Evolutionary conservation across 2,329 filamentous ascomycete species (phyloP).

Genomic region (Colletotrichum noveboracense): DNA sequence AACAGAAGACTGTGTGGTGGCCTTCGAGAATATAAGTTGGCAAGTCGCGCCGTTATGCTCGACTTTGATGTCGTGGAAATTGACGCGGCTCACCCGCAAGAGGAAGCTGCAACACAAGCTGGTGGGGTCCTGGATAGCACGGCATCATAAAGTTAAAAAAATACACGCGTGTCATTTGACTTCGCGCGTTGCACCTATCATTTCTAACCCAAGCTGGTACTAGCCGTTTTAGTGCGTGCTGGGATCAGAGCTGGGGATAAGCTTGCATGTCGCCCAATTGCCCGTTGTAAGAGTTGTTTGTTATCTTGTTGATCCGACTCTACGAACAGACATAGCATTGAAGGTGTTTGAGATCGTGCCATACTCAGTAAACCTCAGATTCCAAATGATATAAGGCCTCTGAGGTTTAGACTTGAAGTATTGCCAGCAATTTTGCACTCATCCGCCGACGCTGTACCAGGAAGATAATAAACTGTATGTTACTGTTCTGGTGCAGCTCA

Average conservation of each 20-base stretch:
- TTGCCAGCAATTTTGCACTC: not conserved
- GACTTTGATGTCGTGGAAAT: not conserved
- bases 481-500: not conserved
- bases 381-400: not conserved
- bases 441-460: not conserved
- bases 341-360: not conserved
- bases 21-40: not conserved
- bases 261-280: not conserved
- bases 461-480: not conserved
- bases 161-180: not conserved
- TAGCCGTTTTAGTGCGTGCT: not conserved
- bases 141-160: not conserved
- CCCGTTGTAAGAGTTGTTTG: not conserved
- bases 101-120: not conserved
- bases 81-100: not conserved
- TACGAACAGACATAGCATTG: not conserved
- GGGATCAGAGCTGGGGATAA: not conserved
- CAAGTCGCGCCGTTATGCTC: not conserved
- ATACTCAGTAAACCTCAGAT: not conserved
- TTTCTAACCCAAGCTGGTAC: not conserved
- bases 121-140: not conserved
- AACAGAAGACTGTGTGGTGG: not conserved
- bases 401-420: not conserved
- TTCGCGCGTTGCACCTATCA: not conserved
- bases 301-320: not conserved